phyloP scores from a whole-genome alignment of 768 basidiomycete species.

The Russula sp. region DNA sequence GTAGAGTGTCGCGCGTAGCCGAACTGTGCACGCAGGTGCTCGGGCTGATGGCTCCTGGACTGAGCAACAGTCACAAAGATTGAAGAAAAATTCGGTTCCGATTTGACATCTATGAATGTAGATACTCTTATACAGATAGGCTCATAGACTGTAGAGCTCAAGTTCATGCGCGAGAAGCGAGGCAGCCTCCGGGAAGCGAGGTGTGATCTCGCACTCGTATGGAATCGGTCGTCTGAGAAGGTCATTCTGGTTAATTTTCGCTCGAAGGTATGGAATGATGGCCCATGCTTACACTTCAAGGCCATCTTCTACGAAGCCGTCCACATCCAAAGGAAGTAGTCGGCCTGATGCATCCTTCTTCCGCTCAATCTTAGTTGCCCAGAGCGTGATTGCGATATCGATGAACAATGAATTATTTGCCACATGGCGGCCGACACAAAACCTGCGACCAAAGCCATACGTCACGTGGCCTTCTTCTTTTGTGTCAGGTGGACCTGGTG shows the following conservation, averaged over 20 bases:
- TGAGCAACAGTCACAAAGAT: no score
- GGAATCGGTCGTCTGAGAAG: conserved; percentile 18
- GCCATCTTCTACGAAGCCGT: conserved; percentile 22
- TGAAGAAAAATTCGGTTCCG: no score
- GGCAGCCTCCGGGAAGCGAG: conserved; percentile 19
- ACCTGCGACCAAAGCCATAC: conserved; percentile 21
- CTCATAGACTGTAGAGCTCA: conserved; percentile 15
- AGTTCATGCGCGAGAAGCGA: conserved; percentile 6
- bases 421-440: conserved; percentile 23
- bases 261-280: neutral
- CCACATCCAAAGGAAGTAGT: conserved; percentile 15
- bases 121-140: neutral
- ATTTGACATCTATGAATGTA: neutral
- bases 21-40: no score
- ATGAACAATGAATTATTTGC: conserved; percentile 23
- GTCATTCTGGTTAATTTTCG: neutral
- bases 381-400: conserved; percentile 19
- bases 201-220: conserved; percentile 13
- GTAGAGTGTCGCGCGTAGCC: no score
- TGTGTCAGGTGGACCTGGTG: conserved; percentile 21
- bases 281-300: conserved; percentile 21
- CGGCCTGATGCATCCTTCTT: conserved; percentile 13
- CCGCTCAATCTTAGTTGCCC: conserved; percentile 17
- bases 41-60: no score
- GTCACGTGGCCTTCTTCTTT: conserved; percentile 22